Conservation (phyloP, 129 eudicot genomes). For the Tagetes patula region DNA sequence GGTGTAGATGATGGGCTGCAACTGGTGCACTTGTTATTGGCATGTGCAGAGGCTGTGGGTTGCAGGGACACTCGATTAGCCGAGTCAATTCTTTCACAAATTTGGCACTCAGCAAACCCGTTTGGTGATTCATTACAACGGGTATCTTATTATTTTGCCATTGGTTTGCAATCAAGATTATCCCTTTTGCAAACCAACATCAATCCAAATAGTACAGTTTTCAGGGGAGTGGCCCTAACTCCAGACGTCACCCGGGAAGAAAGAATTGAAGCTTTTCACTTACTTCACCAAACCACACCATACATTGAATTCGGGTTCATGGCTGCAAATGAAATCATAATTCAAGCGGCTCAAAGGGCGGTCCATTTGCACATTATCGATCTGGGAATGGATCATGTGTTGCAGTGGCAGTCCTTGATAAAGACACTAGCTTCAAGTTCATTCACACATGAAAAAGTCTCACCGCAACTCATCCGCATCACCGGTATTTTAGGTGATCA, state of each 20-base stretch:
- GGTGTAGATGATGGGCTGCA: constrained; percentile 67
- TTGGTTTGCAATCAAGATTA: constrained; percentile 54
- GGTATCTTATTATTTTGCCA: constrained; percentile 60
- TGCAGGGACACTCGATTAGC: constrained; percentile 68
- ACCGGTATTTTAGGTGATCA: constrained; percentile 54
- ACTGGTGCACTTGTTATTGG: constrained; percentile 58
- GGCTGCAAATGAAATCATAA: constrained; percentile 72
- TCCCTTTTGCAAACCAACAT: constrained; percentile 43
- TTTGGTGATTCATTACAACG: constrained; percentile 67
- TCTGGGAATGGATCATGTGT: constrained; percentile 57
- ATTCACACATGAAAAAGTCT: constrained; percentile 22
- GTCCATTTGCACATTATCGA: constrained; percentile 54
- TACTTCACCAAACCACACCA: constrained; percentile 65
- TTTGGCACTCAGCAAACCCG: constrained; percentile 51
- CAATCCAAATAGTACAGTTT: constrained; percentile 41
- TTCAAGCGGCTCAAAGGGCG: constrained; percentile 43
- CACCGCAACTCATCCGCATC: constrained; percentile 50
- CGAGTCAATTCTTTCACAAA: constrained; percentile 46
- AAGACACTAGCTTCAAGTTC: constrained; percentile 40
- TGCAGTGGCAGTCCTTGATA: constrained; percentile 62
- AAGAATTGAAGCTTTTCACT: constrained; percentile 49
- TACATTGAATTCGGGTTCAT: constrained; percentile 52
- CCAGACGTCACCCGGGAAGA: constrained; percentile 38
- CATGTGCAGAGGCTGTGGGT: constrained; percentile 81
- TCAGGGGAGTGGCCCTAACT: constrained; percentile 8